Base-by-base conservation (phyloP, 495 filamentous ascomycete species). In the Annulohypoxylon bovei region DNA sequence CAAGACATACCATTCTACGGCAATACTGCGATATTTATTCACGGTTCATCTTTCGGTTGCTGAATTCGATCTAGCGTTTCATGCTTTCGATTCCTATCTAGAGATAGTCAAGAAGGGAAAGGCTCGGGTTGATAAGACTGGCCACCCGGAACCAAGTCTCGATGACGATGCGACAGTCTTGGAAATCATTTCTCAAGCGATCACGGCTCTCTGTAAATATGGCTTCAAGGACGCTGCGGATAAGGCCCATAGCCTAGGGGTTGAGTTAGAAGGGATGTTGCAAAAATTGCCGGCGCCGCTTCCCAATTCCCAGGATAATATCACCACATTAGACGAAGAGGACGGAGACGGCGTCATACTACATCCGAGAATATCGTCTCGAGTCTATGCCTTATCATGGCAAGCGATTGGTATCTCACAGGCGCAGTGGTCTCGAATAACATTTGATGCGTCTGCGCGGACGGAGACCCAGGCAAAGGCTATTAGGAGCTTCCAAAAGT, bases 1-100 rank as follows among this genome's bases (percentile, higher is more conserved):
- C 1, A 96, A 94, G 78, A 96, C 93, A 0, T 99, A 93, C 71
- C 95, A 98, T 75, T 98, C 96, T 1, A 95, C 94, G 4, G 79
- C 90, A 22, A 89, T 98, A 56, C 81, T 99, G 28, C 85, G 95
- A 58, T 90, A 96, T 75, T 84, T 99, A 1, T 98, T 98, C 69
- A 92, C 89, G 12, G 90, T 97, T 4, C 95, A 98, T 79, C 83
- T 91, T 2, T 84, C 92, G 1, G 81, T 97, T 39, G 93, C 93
- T 12, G 94, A 99, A 59, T 97, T 97, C 70, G 88, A 93, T 59
- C 83, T 98, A 40, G 95, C 95, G 3, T 84, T 95, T 69, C 90
- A 92, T 72, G 90, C 96, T 1, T 90, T 97, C 57, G 89, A 95
- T 76, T 92, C 94, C 0, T 99, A 98, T 79, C 81, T 97, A 16